Conservation (phyloP, 805 yeast genomes). For the Saccharomycopsis microspora region DNA sequence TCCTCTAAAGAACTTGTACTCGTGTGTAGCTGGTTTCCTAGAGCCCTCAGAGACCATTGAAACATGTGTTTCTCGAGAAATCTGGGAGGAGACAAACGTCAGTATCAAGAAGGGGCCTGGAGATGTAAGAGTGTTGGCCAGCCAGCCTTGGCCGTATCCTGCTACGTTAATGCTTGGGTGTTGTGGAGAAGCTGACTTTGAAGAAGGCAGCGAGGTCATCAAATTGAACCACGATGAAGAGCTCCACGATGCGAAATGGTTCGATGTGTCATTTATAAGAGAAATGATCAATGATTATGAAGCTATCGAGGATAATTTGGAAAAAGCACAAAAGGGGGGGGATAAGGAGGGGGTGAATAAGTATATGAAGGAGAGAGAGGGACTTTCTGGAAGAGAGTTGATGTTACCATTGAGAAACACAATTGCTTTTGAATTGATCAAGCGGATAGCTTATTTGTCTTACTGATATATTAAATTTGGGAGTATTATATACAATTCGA, state of each 20-base stretch:
- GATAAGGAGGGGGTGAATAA: neutral
- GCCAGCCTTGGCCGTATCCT: conserved; percentile 98
- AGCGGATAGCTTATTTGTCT: neutral
- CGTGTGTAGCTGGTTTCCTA: conserved; percentile 89
- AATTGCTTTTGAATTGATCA: conserved; percentile 9
- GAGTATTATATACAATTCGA: too few relatives aligned
- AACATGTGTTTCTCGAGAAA: conserved; percentile 75
- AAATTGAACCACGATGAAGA: conserved; percentile 80
- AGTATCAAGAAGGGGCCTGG: conserved; percentile 25
- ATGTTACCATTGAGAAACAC: conserved; percentile 5
- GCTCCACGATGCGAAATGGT: conserved; percentile 78
- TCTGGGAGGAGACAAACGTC: conserved; percentile 93
- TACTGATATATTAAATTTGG: too few relatives aligned
- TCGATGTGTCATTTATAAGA: conserved; percentile 41
- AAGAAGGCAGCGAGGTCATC: conserved; percentile 52
- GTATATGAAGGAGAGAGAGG: neutral
- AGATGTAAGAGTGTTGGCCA: conserved; percentile 44
- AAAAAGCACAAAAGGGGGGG: conserved; percentile 6
- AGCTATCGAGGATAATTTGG: conserved; percentile 22
- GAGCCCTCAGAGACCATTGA: conserved; percentile 92
- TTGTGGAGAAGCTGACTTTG: conserved; percentile 60
- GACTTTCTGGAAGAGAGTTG: neutral
- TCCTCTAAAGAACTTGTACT: conserved; percentile 44
- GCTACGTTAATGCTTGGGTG: conserved; percentile 91
- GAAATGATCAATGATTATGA: conserved; percentile 24